These are phyloP conservation scores for Candida morakotiae DNA, from an alignment of 805 yeast species.

Conservation along the genomic window DNA sequence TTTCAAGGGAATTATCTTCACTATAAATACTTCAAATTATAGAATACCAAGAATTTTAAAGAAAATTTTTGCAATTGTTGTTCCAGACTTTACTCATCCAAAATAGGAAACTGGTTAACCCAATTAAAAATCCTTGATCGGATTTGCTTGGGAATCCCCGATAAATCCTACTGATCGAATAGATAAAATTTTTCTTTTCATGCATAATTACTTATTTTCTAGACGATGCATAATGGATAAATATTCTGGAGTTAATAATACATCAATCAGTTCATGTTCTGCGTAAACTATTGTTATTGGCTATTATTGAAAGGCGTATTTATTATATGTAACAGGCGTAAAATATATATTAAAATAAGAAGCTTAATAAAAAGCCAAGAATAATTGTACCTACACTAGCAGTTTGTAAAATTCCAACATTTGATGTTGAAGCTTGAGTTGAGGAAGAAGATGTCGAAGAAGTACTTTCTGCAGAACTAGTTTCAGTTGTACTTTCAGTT, in stretches of 20 bases:
- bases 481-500: not conserved
- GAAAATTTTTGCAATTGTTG: not conserved
- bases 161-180: constrained; percentile 6
- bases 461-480: constrained; percentile 3
- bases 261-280: too few species aligned
- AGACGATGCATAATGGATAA: not conserved
- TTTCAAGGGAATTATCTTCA: not conserved
- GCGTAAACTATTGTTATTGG: too few species aligned
- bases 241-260: not conserved
- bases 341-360: constrained; percentile 3
- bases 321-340: too few species aligned
- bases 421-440: constrained; percentile 1
- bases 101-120: not conserved
- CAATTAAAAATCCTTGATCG: constrained; percentile 1
- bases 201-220: constrained; percentile 3
- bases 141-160: constrained; percentile 1
- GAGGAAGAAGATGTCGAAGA: not conserved
- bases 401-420: constrained; percentile 4
- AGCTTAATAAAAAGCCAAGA: constrained; percentile 5
- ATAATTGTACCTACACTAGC: constrained; percentile 5
- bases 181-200: constrained; percentile 3
- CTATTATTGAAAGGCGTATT: not conserved
- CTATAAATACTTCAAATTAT: not conserved
- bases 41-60: not conserved
- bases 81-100: not conserved